These are phyloP conservation scores for Neurospora sp. DNA, from an alignment of 495 filamentous ascomycete genomes.

Conservation along the genomic window DNA sequence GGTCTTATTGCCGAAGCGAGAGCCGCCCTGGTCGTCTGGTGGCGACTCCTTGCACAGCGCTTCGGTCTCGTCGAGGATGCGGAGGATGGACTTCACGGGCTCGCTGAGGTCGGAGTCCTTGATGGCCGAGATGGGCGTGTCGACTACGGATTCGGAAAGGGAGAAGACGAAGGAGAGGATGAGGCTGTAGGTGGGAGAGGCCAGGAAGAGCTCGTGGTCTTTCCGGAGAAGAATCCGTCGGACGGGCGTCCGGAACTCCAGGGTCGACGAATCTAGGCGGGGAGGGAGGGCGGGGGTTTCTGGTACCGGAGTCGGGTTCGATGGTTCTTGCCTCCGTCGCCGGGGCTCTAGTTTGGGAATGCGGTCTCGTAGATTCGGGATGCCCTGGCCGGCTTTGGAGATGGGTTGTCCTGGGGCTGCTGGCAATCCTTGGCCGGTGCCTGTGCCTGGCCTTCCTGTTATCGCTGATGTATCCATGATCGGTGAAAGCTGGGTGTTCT, in stretches of 20 bases:
- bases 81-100: slow-evolving; percentile 52
- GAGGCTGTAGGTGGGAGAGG: slow-evolving; percentile 67
- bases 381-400: slow-evolving; percentile 9
- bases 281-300: slow-evolving; percentile 61
- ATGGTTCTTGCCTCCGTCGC: slow-evolving; percentile 39
- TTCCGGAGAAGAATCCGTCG: slow-evolving; percentile 68
- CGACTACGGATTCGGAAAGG: slow-evolving; percentile 72
- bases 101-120: slow-evolving; percentile 43
- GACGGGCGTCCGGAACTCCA: slow-evolving; percentile 54
- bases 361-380: slow-evolving; percentile 50
- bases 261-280: slow-evolving; percentile 52
- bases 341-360: slow-evolving; percentile 63
- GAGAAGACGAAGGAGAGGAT: slow-evolving; percentile 76
- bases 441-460: neutral
- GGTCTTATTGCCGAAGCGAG: slow-evolving; percentile 86
- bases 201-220: slow-evolving; percentile 75
- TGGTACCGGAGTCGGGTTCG: slow-evolving; percentile 55
- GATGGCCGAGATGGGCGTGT: slow-evolving; percentile 60
- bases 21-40: slow-evolving; percentile 73
- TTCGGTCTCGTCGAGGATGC: slow-evolving; percentile 58
- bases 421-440: neutral
- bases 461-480: slow-evolving; percentile 12
- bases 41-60: slow-evolving; percentile 55
- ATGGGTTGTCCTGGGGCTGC: neutral
- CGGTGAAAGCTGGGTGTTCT: slow-evolving; percentile 4